Evolutionary conservation across 2,329 filamentous ascomycete species (phyloP).

Genomic region (Zasmidium cellare): DNA sequence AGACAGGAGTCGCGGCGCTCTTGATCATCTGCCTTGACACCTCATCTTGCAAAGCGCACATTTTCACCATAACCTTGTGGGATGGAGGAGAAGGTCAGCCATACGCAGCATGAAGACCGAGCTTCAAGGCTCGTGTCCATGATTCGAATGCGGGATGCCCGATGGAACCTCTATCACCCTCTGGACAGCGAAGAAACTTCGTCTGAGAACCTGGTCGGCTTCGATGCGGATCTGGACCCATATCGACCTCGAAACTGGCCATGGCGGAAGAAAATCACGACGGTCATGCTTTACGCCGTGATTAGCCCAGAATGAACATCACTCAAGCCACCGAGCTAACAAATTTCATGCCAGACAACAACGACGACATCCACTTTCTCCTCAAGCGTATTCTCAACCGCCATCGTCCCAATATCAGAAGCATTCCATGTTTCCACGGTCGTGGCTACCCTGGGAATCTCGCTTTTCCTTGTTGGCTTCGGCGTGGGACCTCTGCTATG

Average conservation of each 20-base stretch:
- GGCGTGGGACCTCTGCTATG: neutral
- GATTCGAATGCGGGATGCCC: neutral
- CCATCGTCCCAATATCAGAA: conserved; percentile 35
- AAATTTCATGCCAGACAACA: neutral
- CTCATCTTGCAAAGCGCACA: no score
- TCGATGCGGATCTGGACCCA: neutral
- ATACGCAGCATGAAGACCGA: neutral
- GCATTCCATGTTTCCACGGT: conserved; percentile 43
- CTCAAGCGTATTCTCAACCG: neutral
- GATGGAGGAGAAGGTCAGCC: neutral
- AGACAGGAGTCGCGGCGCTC: no score
- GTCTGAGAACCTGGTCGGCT: neutral
- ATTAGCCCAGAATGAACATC: neutral
- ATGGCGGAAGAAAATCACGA: neutral
- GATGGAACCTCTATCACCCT: neutral
- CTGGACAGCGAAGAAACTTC: neutral
- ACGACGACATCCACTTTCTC: neutral
- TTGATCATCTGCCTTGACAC: no score
- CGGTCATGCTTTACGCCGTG: neutral
- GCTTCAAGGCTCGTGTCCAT: neutral
- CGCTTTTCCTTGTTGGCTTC: neutral
- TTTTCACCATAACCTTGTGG: no score
- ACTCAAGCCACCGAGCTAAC: neutral
- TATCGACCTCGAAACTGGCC: conserved; percentile 4
- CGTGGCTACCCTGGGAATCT: neutral